These are phyloP conservation scores for Aspergillus brasiliensis DNA, from an alignment of 2,329 filamentous ascomycete genomes.

Conservation along the genomic window DNA sequence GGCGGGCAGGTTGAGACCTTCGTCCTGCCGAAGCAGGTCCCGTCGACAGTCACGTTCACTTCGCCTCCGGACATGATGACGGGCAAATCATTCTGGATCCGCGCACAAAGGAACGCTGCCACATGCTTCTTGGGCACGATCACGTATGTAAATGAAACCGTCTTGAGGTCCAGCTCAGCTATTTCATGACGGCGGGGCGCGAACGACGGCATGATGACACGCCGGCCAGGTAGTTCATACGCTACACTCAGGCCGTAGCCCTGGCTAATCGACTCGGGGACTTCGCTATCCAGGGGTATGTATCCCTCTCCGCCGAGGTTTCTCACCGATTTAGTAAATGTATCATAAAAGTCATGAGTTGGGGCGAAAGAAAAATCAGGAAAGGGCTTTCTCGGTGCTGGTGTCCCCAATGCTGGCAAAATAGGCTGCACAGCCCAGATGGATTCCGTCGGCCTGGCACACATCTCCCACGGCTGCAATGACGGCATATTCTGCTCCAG, in stretches of 20 bases:
- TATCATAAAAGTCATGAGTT: no score
- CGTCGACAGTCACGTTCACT: slow-evolving; percentile 32
- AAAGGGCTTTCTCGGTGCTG: no score
- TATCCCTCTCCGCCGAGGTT: no score
- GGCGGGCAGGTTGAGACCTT: slow-evolving; percentile 29
- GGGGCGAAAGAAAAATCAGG: no score
- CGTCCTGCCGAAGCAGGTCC: slow-evolving; percentile 32
- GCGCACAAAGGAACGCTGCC: slow-evolving; percentile 45
- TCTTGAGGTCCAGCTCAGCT: slow-evolving; percentile 37
- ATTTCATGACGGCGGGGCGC: slow-evolving; percentile 42
- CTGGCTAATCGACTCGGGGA: slow-evolving; percentile 41
- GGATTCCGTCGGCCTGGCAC: slow-evolving; percentile 37
- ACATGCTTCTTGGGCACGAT: slow-evolving; percentile 43
- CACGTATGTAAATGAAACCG: slow-evolving; percentile 40
- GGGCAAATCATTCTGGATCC: slow-evolving; percentile 40
- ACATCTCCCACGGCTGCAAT: slow-evolving; percentile 61
- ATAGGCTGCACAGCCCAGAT: no score
- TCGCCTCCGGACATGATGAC: slow-evolving; percentile 33
- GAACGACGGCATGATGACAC: slow-evolving; percentile 39
- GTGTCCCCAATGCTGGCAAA: no score
- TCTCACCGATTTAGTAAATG: no score
- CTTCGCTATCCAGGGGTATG: slow-evolving; percentile 14
- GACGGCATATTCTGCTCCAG: slow-evolving; percentile 58
- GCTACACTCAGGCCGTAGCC: slow-evolving; percentile 46
- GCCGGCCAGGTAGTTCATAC: slow-evolving; percentile 43